phyloP scores from a whole-genome alignment of 192 early-diverging fungal species.

The Pilaira anomala region DNA sequence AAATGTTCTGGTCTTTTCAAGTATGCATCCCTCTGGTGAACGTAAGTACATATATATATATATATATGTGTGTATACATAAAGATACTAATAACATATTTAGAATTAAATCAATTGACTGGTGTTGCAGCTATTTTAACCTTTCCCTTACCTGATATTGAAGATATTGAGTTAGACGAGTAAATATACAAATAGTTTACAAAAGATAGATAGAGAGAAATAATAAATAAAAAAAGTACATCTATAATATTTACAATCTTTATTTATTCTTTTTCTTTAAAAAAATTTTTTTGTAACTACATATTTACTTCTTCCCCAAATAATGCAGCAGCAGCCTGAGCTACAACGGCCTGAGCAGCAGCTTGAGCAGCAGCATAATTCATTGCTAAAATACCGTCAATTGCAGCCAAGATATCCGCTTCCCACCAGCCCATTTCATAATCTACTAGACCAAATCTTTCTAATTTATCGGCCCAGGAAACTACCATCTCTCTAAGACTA shows the following conservation, averaged over 20 bases:
- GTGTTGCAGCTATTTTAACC: conserved; percentile 89
- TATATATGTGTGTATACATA: no score
- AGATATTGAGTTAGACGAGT: conserved; percentile 55
- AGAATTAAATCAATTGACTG: conserved; percentile 90
- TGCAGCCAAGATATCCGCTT: conserved; percentile 67
- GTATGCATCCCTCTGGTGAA: conserved; percentile 93
- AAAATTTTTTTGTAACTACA: background rate
- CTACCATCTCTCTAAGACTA: conserved; percentile 56
- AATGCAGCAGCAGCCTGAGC: conserved; percentile 23
- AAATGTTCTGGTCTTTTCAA: conserved; percentile 84
- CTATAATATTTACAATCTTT: conserved; percentile 8
- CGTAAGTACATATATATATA: conserved; percentile 48
- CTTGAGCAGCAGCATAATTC: conserved; percentile 33
- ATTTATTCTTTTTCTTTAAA: background rate
- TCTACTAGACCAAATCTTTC: conserved; percentile 77
- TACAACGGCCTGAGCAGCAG: conserved; percentile 26
- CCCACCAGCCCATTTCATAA: conserved; percentile 83
- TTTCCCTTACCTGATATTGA: conserved; percentile 90
- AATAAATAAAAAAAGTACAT: background rate
- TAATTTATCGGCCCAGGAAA: conserved; percentile 66
- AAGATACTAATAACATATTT: conserved; percentile 13
- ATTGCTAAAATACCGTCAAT: conserved; percentile 51
- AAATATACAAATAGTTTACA: conserved; percentile 3
- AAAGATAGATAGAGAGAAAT: background rate
- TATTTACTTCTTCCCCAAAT: conserved; percentile 26